Conservation (phyloP, 2,329 filamentous ascomycete genomes). For the Epichloe bromicola region DNA sequence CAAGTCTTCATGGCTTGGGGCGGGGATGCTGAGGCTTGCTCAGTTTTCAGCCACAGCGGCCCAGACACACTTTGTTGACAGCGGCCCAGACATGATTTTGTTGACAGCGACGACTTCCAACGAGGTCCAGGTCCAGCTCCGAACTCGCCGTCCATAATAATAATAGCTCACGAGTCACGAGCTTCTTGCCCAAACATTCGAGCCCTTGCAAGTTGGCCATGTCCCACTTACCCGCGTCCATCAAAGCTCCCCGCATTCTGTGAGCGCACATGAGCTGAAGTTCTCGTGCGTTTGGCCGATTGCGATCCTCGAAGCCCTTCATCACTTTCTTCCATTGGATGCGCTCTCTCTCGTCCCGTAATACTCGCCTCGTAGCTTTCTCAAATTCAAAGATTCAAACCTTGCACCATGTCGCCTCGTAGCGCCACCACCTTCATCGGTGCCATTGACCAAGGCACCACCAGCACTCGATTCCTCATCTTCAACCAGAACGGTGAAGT, state of each 20-base stretch:
- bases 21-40: not conserved
- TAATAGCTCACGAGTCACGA: not conserved
- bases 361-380: constrained; percentile 8
- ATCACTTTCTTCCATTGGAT: constrained; percentile 9
- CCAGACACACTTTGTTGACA: too few relatives aligned
- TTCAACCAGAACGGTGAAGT: constrained; percentile 60
- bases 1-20: not conserved
- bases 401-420: constrained; percentile 19
- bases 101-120: not conserved
- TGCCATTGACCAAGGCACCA: constrained; percentile 70
- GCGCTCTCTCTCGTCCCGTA: constrained; percentile 8
- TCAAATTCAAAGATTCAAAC: not conserved
- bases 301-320: not conserved
- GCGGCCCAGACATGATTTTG: not conserved
- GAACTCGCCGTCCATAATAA: not conserved
- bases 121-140: not conserved
- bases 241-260: not conserved
- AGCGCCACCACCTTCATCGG: constrained; percentile 44
- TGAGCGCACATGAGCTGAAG: too few relatives aligned
- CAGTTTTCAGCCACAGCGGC: not conserved
- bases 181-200: not conserved
- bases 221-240: constrained; percentile 3
- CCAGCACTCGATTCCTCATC: constrained; percentile 65
- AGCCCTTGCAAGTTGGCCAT: not conserved
- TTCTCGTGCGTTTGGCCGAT: too few relatives aligned